Percentiles rank a stretch among this genome's conserved stretches.
These are phyloP conservation scores for Aspergillus sp. DNA, from an alignment of 2,329 filamentous ascomycete genomes.

Conservation along the genomic window DNA sequence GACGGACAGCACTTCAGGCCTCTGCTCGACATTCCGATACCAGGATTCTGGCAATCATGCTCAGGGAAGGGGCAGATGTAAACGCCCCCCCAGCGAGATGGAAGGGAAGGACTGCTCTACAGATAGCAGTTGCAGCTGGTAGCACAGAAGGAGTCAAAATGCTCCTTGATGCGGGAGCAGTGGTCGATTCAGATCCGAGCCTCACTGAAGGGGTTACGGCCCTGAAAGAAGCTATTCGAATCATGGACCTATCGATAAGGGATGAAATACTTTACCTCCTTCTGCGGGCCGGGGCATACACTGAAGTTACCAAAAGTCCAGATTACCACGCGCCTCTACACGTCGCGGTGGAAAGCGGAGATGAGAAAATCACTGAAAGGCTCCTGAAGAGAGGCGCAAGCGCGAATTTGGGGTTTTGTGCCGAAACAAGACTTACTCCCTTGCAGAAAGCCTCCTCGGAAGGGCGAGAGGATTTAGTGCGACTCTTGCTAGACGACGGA, in stretches of 20 bases:
- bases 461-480: slow-evolving; percentile 7
- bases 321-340: slow-evolving; percentile 10
- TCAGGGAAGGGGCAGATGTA: slow-evolving; percentile 42
- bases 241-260: slow-evolving; percentile 17
- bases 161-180: slow-evolving; percentile 25
- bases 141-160: slow-evolving; percentile 21
- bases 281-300: slow-evolving; percentile 10
- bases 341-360: slow-evolving; percentile 10
- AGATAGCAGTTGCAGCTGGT: slow-evolving; percentile 20
- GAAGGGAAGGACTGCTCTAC: slow-evolving; percentile 23
- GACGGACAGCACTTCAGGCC: too few relatives aligned
- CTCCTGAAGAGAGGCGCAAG: slow-evolving; percentile 17
- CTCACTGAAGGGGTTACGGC: slow-evolving; percentile 21
- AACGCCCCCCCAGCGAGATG: slow-evolving; percentile 27
- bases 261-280: slow-evolving; percentile 20
- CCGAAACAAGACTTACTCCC: background rate
- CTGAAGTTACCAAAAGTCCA: slow-evolving; percentile 1
- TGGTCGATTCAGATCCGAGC: slow-evolving; percentile 20
- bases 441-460: slow-evolving; percentile 20
- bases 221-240: slow-evolving; percentile 27
- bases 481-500: slow-evolving; percentile 21
- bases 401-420: slow-evolving; percentile 17
- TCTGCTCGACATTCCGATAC: slow-evolving; percentile 23
- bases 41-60: slow-evolving; percentile 13
- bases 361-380: slow-evolving; percentile 16